Percentiles rank a stretch among this genome's conserved stretches.
Conservation (phyloP, 129 eudicot species). For the Centaurea solstitialis region DNA sequence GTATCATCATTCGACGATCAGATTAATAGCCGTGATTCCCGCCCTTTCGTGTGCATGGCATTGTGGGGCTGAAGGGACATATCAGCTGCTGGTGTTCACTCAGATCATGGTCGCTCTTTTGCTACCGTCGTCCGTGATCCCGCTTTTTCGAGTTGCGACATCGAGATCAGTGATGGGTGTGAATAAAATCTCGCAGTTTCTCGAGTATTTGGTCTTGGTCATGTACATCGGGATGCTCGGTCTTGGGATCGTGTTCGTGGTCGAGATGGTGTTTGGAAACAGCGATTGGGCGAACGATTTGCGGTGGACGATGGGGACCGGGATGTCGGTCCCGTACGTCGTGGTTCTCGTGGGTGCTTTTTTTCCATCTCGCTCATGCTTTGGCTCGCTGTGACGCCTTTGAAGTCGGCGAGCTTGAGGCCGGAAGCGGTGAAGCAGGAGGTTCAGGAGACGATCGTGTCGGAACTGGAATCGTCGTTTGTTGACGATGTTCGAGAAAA, state of each 20-base stretch:
- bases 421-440: slow-evolving; percentile 44
- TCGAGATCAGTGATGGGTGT: slow-evolving; percentile 83
- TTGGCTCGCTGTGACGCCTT: slow-evolving; percentile 76
- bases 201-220: slow-evolving; percentile 57
- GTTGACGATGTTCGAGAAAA: slow-evolving; percentile 31
- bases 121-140: slow-evolving; percentile 90
- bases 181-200: slow-evolving; percentile 52
- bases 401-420: slow-evolving; percentile 55
- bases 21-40: slow-evolving; percentile 64
- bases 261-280: slow-evolving; percentile 79
- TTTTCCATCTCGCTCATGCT: slow-evolving; percentile 63
- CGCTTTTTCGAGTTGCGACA: slow-evolving; percentile 78
- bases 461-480: slow-evolving; percentile 34
- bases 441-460: slow-evolving; percentile 28
- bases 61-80: slow-evolving; percentile 89
- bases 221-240: slow-evolving; percentile 70
- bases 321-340: slow-evolving; percentile 41
- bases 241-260: slow-evolving; percentile 59
- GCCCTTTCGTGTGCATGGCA: slow-evolving; percentile 69
- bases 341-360: slow-evolving; percentile 51
- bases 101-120: slow-evolving; percentile 79
- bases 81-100: slow-evolving; percentile 68
- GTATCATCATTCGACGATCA: slow-evolving; percentile 80
- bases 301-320: slow-evolving; percentile 63
- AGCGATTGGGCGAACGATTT: slow-evolving; percentile 83